A percentile compares a stretch with the other conserved stretches of the same genome.
Conservation (phyloP, 768 basidiomycete species). For the Nidula microcarpa region DNA sequence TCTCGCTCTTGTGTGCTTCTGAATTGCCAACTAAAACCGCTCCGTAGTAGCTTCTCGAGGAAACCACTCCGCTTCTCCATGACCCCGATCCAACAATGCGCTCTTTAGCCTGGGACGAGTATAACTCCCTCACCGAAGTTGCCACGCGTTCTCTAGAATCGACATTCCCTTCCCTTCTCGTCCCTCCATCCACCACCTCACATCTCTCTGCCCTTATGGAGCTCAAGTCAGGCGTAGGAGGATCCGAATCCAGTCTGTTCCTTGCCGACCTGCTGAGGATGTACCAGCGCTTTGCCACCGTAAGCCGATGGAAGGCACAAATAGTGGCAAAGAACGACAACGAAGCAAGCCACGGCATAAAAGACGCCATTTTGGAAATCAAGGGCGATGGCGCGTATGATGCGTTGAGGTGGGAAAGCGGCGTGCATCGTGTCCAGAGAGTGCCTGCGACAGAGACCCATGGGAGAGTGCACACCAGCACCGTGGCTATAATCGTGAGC, state of each 20-base stretch:
- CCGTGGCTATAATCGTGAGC: constrained; percentile 75
- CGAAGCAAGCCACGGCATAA: constrained; percentile 57
- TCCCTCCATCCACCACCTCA: constrained; percentile 66
- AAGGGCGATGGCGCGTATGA: constrained; percentile 80
- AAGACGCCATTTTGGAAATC: constrained; percentile 78
- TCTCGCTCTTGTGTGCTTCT: neutral
- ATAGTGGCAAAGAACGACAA: constrained; percentile 57
- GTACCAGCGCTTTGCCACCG: constrained; percentile 68
- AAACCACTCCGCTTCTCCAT: constrained; percentile 55
- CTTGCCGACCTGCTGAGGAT: constrained; percentile 74
- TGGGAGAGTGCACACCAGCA: constrained; percentile 90
- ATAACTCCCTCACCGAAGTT: constrained; percentile 35
- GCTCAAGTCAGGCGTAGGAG: constrained; percentile 90
- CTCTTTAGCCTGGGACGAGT: constrained; percentile 68
- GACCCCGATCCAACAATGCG: constrained; percentile 80
- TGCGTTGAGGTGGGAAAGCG: constrained; percentile 82
- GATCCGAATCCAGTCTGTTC: constrained; percentile 84
- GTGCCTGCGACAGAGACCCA: constrained; percentile 88
- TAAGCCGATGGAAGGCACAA: constrained; percentile 54
- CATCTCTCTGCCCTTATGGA: constrained; percentile 80
- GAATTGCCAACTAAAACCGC: constrained; percentile 1
- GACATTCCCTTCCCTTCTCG: constrained; percentile 68
- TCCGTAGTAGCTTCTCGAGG: constrained; percentile 58
- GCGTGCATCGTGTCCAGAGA: constrained; percentile 93
- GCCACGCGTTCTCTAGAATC: constrained; percentile 29